These are phyloP conservation scores for Aspergillus piperis DNA, from an alignment of 2,329 filamentous ascomycete genomes.

Conservation along the genomic window DNA sequence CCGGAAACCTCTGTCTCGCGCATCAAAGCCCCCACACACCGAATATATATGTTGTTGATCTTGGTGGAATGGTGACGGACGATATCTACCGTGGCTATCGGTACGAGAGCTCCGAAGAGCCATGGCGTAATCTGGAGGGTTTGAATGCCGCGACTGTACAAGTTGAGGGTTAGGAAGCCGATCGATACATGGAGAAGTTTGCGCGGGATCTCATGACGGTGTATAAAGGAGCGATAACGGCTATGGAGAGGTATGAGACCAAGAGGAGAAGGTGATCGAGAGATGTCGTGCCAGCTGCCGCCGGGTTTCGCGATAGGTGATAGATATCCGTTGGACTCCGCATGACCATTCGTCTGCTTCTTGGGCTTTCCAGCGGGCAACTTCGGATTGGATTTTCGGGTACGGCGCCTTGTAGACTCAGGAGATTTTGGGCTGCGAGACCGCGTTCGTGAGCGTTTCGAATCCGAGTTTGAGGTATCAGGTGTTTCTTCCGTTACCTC, in stretches of 20 bases:
- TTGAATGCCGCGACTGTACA: constrained; percentile 80
- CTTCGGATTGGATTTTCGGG: constrained; percentile 44
- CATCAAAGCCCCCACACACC: constrained; percentile 84
- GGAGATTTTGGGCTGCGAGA: constrained; percentile 48
- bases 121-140: constrained; percentile 77
- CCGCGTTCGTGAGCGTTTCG: constrained; percentile 63
- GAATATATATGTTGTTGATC: constrained; percentile 86
- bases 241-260: constrained; percentile 94
- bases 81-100: constrained; percentile 79
- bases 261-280: constrained; percentile 85
- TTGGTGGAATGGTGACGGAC: constrained; percentile 78
- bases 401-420: constrained; percentile 53
- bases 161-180: constrained; percentile 85
- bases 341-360: constrained; percentile 39
- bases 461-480: constrained; percentile 55
- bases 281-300: constrained; percentile 83
- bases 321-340: constrained; percentile 41
- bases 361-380: constrained; percentile 43
- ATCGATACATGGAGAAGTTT: constrained; percentile 95
- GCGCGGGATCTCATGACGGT: constrained; percentile 94
- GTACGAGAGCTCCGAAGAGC: constrained; percentile 76
- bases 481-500: constrained; percentile 49
- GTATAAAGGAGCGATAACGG: constrained; percentile 87
- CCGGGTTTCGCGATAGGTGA: constrained; percentile 44
- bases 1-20: constrained; percentile 91